These are phyloP conservation scores for Arthrobotrys pseudoclavata DNA, from an alignment of 2,329 filamentous ascomycete species.

Conservation along the genomic window DNA sequence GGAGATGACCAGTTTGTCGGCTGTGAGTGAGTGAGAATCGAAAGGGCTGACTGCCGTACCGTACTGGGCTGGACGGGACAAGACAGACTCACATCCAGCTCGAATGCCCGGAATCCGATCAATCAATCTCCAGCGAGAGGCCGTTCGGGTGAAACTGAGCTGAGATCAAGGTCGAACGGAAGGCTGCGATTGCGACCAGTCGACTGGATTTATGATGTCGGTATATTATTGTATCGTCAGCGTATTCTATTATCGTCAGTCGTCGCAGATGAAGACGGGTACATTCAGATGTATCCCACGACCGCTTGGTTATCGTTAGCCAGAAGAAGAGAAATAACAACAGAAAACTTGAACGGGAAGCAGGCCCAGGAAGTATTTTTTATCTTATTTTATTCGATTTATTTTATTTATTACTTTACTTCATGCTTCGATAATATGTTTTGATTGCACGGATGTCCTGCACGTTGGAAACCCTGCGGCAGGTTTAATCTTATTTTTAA, in stretches of 20 bases:
- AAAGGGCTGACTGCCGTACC: constrained; percentile 3
- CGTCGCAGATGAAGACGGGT: neutral
- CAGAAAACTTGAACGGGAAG: neutral
- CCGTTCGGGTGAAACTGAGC: neutral
- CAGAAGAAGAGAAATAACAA: neutral
- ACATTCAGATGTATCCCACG: neutral
- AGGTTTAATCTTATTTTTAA: constrained; percentile 51
- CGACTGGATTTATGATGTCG: neutral
- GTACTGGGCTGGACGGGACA: neutral
- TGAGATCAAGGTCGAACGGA: constrained; percentile 9
- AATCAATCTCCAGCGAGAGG: constrained; percentile 18
- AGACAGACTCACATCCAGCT: constrained; percentile 19
- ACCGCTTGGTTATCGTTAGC: neutral
- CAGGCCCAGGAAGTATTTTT: neutral
- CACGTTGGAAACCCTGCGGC: constrained; percentile 37
- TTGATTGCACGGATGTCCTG: constrained; percentile 25
- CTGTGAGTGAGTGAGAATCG: constrained; percentile 4
- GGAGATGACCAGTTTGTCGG: constrained; percentile 8
- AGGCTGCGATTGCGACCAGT: constrained; percentile 9
- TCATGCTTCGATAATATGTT: constrained; percentile 3
- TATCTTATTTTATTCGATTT: neutral
- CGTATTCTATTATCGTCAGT: neutral
- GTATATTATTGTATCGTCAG: neutral
- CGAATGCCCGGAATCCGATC: constrained; percentile 20
- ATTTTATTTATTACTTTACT: constrained; percentile 3